Conservation (phyloP, 1,284 basidiomycete genomes). For the Boletellus sp. region DNA sequence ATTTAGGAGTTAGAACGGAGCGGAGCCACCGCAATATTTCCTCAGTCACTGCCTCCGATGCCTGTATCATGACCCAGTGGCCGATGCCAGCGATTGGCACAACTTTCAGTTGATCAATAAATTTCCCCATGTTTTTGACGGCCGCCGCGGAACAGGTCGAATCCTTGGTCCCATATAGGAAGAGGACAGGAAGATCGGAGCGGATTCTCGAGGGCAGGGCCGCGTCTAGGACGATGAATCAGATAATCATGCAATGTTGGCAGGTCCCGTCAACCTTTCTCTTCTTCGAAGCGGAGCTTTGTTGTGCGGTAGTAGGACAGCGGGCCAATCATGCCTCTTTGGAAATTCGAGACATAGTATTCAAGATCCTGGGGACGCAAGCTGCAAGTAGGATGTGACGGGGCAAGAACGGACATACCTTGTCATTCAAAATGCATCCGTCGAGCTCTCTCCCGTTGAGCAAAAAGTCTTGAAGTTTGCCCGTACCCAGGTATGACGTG, state of each 20-base stretch:
- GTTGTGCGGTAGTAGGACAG: slow-evolving; percentile 67
- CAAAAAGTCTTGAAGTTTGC: slow-evolving; percentile 9
- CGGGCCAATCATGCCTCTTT: slow-evolving; percentile 60
- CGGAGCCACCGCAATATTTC: slow-evolving; percentile 48
- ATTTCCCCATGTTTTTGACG: slow-evolving; percentile 43
- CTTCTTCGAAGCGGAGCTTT: slow-evolving; percentile 57
- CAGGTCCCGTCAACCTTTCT: slow-evolving; percentile 41
- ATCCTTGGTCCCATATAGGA: slow-evolving; percentile 58
- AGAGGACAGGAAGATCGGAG: slow-evolving; percentile 52
- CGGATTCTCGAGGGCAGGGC: slow-evolving; percentile 44
- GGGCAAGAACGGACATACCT: slow-evolving; percentile 11
- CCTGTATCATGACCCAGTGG: slow-evolving; percentile 68
- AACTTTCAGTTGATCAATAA: slow-evolving; percentile 47
- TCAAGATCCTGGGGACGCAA: slow-evolving; percentile 44
- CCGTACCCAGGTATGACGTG: not conserved
- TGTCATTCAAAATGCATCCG: slow-evolving; percentile 19
- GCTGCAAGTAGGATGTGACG: not conserved
- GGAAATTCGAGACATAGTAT: slow-evolving; percentile 45
- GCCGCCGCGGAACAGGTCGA: slow-evolving; percentile 36
- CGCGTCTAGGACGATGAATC: slow-evolving; percentile 7
- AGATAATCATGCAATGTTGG: not conserved
- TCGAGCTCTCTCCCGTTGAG: slow-evolving; percentile 4
- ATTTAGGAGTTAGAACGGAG: not conserved
- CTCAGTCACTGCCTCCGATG: slow-evolving; percentile 47
- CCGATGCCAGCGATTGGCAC: slow-evolving; percentile 50